Percentiles rank a stretch among this genome's conserved stretches.
Evolutionary conservation across 2,329 filamentous ascomycete species (phyloP).

Genomic region (Diplodia intermedia): DNA sequence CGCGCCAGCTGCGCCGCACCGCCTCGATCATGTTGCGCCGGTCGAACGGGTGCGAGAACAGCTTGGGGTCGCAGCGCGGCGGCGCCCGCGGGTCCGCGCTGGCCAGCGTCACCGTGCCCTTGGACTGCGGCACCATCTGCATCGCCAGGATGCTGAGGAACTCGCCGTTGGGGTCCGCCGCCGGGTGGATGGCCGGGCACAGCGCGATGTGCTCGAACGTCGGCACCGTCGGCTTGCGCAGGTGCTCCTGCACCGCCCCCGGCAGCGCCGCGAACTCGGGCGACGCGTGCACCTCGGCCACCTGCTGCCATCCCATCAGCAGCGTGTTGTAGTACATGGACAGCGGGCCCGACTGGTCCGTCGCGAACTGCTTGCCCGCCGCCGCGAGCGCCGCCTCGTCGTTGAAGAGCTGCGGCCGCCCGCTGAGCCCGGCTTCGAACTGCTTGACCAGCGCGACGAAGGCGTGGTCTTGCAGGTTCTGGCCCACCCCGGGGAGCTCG

Average conservation of each 20-base stretch:
- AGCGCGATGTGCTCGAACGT: constrained; percentile 61
- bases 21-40: constrained; percentile 57
- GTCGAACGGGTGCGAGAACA: constrained; percentile 63
- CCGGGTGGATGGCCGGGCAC: constrained; percentile 25
- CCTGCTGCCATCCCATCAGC: constrained; percentile 51
- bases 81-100: constrained; percentile 60
- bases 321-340: constrained; percentile 29
- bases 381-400: constrained; percentile 19
- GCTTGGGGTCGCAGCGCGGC: constrained; percentile 61
- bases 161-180: constrained; percentile 40
- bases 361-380: constrained; percentile 15
- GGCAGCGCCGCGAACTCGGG: constrained; percentile 61
- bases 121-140: constrained; percentile 60
- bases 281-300: constrained; percentile 39
- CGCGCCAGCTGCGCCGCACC: constrained; percentile 51
- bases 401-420: constrained; percentile 26
- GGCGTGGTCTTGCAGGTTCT: constrained; percentile 55
- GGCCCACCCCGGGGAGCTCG: constrained; percentile 52
- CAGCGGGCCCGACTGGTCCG: constrained; percentile 20
- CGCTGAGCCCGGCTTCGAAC: background rate
- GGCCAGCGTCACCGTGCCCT: constrained; percentile 60
- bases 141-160: constrained; percentile 47
- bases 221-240: constrained; percentile 61
- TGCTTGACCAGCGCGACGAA: constrained; percentile 34
- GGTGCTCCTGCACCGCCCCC: constrained; percentile 50